These are phyloP conservation scores for Jamesozyma spencerorum DNA, from an alignment of 805 yeast genomes.

Conservation along the genomic window DNA sequence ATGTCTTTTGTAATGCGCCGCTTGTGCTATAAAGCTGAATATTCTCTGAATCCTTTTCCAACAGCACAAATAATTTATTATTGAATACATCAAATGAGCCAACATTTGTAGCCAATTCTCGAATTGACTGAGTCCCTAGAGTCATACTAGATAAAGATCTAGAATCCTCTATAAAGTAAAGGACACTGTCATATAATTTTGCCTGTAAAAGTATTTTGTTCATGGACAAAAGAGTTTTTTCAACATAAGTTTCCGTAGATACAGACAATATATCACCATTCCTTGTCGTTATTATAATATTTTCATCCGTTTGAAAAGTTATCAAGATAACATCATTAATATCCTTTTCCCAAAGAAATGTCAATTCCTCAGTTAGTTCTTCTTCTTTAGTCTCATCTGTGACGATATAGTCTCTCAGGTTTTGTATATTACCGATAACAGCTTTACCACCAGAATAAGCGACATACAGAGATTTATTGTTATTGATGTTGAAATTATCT, in stretches of 20 bases:
- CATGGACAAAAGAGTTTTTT: slow-evolving; percentile 4
- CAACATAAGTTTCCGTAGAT: slow-evolving; percentile 4
- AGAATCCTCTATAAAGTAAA: slow-evolving; percentile 6
- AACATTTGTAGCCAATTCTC: slow-evolving; percentile 4
- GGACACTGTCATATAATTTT: slow-evolving; percentile 1
- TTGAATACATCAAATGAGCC: slow-evolving; percentile 12
- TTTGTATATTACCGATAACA: slow-evolving; percentile 30
- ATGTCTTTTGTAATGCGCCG: background rate
- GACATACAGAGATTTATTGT: slow-evolving; percentile 27
- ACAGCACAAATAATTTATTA: slow-evolving; percentile 4
- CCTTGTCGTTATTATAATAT: slow-evolving; percentile 24
- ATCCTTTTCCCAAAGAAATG: slow-evolving; percentile 11
- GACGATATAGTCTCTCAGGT: slow-evolving; percentile 26
- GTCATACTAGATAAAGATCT: slow-evolving; percentile 3
- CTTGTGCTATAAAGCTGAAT: slow-evolving; percentile 1
- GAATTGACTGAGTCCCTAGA: background rate
- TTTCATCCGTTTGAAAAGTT: slow-evolving; percentile 27
- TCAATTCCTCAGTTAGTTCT: slow-evolving; percentile 4
- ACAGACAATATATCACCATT: slow-evolving; percentile 14
- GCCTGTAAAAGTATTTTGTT: slow-evolving; percentile 4
- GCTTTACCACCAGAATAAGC: slow-evolving; percentile 33
- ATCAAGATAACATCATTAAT: slow-evolving; percentile 24
- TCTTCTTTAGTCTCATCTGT: slow-evolving; percentile 10
- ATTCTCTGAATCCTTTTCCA: background rate
- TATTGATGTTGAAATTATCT: slow-evolving; percentile 33